Percentiles rank a stretch among this genome's conserved stretches.
Conservation (phyloP, 2,329 filamentous ascomycete species). For the Aspergillus sp. region DNA sequence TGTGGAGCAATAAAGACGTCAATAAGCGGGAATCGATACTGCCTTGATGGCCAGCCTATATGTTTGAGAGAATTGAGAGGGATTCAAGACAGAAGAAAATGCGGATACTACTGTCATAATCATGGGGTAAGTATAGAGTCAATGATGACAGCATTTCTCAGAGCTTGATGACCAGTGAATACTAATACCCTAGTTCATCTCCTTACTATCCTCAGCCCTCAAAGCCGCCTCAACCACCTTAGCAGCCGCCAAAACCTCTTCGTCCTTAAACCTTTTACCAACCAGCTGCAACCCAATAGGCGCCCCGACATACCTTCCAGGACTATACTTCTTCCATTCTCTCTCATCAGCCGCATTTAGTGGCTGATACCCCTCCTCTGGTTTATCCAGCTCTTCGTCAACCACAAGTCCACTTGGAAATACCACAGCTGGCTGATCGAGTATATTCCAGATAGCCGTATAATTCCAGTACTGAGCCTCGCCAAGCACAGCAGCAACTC, state of each 20-base stretch:
- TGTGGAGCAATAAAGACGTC: no score
- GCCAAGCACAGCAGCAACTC: constrained; percentile 23
- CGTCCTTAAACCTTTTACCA: constrained; percentile 47
- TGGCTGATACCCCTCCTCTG: constrained; percentile 16
- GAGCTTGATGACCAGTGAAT: no score
- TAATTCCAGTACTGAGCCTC: constrained; percentile 41
- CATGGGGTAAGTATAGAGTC: no score
- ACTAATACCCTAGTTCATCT: no score
- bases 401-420: constrained; percentile 33
- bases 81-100: no score
- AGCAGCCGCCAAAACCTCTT: constrained; percentile 38
- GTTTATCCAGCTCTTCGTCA: constrained; percentile 17
- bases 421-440: constrained; percentile 55
- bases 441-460: constrained; percentile 56
- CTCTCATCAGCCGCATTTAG: constrained; percentile 21
- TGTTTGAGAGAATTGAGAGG: no score
- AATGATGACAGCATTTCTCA: no score
- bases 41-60: no score
- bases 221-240: constrained; percentile 18
- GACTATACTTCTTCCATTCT: constrained; percentile 28
- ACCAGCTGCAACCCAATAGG: constrained; percentile 49
- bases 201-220: background rate
- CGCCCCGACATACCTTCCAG: constrained; percentile 31
- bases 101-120: no score
- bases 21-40: no score